Base-by-base conservation (phyloP, 345 rosid genomes). In the Crucihimalaya himalaica region DNA sequence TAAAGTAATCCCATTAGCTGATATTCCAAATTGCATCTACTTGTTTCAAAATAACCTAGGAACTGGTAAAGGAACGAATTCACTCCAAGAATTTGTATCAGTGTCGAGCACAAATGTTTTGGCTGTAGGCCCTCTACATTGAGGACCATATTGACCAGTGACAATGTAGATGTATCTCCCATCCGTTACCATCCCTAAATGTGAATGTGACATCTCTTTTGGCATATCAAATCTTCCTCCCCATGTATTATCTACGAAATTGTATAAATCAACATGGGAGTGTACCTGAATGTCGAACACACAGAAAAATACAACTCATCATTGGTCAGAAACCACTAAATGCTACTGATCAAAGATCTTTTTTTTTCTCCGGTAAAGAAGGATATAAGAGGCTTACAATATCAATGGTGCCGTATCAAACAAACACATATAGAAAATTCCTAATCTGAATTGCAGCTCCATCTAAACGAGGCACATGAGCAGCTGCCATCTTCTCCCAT, bases 401-500 rank as follows among this genome's bases (percentile, higher is more conserved):
- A 78, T 95, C 85, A 55, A 92, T 89, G 62, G 88, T 88, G 64
- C 96, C 96, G 63, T 95, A 95, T 53, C 99, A 97, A 39, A 97
- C 99, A 81, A 95, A 95, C 4, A 95, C 99, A 39, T 68, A 95
- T 0, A 95, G 83, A 62, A 78, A 87, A 73, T 92, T 79, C 81
- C 76, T 79, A 42, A 95, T 90, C 87, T 95, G 99, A 61, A 90
- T 75, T 0, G 97, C 96, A 54, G 97, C 97, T 64, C 99, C 97
- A 71, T 90, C 99, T 11, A 95, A 75, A 35, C 97, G 97, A 83
- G 97, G 99, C 46, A 95, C 97, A 27, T 96, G 97, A 0, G 99
- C 88, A 83, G 82, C 20, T 28, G 85, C 63, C 99, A 95, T 95
- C 84, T 88, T 88, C 83, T 90, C 86, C 99, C 97, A 92, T 61